Percentiles rank a stretch among this genome's conserved stretches.
These are phyloP conservation scores for Phlyctochytrium planicorne DNA, from an alignment of 192 early-diverging fungal species.

Conservation along the genomic window DNA sequence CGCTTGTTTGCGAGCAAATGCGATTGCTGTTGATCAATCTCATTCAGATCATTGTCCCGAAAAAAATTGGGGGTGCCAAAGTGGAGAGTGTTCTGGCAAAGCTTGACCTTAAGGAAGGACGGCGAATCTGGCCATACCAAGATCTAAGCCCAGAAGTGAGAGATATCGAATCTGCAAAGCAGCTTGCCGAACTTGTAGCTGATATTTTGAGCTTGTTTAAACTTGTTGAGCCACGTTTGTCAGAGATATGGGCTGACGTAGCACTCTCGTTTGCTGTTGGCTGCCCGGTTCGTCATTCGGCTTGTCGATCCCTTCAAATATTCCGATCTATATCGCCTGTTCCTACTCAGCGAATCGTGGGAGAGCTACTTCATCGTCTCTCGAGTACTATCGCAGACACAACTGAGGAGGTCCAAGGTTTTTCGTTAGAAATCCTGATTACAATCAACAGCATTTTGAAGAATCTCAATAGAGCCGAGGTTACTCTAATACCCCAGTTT, in stretches of 20 bases:
- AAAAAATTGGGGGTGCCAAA: not conserved
- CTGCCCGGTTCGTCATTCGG: constrained; percentile 84
- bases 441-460: constrained; percentile 67
- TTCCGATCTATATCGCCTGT: constrained; percentile 70
- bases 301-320: constrained; percentile 82
- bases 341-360: constrained; percentile 72
- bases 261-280: constrained; percentile 80
- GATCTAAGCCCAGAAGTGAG: constrained; percentile 62
- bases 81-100: constrained; percentile 48
- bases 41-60: constrained; percentile 66
- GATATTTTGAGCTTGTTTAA: constrained; percentile 50
- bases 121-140: constrained; percentile 77
- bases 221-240: constrained; percentile 36
- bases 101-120: constrained; percentile 68
- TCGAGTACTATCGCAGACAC: constrained; percentile 76
- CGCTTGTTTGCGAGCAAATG: constrained; percentile 74
- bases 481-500: constrained; percentile 72
- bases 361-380: constrained; percentile 71
- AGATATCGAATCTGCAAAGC: constrained; percentile 32
- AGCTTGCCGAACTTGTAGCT: constrained; percentile 39
- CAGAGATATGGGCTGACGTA: constrained; percentile 68
- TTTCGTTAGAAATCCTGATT: constrained; percentile 73
- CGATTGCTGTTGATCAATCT: constrained; percentile 73
- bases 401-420: constrained; percentile 75
- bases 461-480: constrained; percentile 48